These are phyloP conservation scores for Pichia sp. DNA, from an alignment of 1,139 yeast genomes.

Conservation along the genomic window DNA sequence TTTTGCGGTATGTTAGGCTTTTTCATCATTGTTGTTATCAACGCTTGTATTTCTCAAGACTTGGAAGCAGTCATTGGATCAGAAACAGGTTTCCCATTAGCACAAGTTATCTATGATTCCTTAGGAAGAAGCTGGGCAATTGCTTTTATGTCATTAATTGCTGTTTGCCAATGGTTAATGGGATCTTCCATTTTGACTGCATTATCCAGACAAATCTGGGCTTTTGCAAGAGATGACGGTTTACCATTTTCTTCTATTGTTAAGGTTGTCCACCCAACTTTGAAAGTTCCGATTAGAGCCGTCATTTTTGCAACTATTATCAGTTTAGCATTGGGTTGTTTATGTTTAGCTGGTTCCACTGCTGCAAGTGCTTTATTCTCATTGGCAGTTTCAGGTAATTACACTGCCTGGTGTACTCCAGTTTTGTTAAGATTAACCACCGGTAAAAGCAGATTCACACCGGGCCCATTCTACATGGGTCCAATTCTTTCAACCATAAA, in stretches of 20 bases:
- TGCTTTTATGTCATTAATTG: conserved; percentile 54
- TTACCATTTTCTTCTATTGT: conserved; percentile 39
- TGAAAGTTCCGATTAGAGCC: conserved; percentile 57
- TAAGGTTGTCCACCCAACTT: conserved; percentile 44
- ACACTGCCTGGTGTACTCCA: conserved; percentile 39
- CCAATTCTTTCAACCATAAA: conserved; percentile 23
- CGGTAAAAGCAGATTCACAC: conserved; percentile 30
- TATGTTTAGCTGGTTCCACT: conserved; percentile 29
- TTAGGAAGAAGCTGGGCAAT: conserved; percentile 67
- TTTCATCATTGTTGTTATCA: conserved; percentile 44
- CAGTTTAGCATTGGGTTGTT: conserved; percentile 33
- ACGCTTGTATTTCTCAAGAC: conserved; percentile 51
- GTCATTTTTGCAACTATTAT: conserved; percentile 46
- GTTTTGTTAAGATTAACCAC: conserved; percentile 34
- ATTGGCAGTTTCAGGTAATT: conserved; percentile 37
- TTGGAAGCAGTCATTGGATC: conserved; percentile 35
- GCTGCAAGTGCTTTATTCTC: conserved; percentile 39
- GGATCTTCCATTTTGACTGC: conserved; percentile 51
- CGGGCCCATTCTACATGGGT: conserved; percentile 30
- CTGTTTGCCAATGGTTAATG: conserved; percentile 59
- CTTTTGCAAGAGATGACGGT: conserved; percentile 45
- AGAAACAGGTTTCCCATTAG: conserved; percentile 47
- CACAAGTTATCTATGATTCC: conserved; percentile 57
- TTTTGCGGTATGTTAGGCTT: conserved; percentile 58
- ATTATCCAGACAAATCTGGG: conserved; percentile 45